Percentiles rank a stretch among this genome's conserved stretches.
Evolutionary conservation across 352 stramenopile species (phyloP).

Genomic region (Phytophthora cactorum): DNA sequence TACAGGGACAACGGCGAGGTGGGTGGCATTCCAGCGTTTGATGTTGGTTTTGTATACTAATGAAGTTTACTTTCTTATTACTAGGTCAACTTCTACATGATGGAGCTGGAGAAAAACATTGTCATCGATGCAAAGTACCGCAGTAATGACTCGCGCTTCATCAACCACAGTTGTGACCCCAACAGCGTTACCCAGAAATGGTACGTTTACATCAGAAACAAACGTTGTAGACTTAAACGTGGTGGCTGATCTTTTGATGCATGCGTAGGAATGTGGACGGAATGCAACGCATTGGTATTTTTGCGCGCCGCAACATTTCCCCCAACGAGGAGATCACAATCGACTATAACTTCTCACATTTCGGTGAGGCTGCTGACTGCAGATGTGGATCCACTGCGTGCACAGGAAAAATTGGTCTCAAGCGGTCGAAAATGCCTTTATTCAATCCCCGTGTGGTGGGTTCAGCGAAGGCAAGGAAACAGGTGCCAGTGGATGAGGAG

Average conservation of each 20-base stretch:
- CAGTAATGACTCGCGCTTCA: constrained; percentile 95
- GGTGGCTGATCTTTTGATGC: background rate
- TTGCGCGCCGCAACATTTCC: constrained; percentile 65
- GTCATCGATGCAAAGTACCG: constrained; percentile 88
- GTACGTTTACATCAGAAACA: constrained; percentile 23
- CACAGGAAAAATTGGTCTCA: constrained; percentile 78
- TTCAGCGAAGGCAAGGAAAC: constrained; percentile 35
- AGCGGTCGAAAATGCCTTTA: constrained; percentile 52
- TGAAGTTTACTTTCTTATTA: constrained; percentile 3
- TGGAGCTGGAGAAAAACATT: constrained; percentile 86
- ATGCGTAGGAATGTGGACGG: constrained; percentile 67
- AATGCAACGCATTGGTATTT: constrained; percentile 80
- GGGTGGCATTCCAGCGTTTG: background rate
- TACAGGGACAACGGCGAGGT: constrained; percentile 67
- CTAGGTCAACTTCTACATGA: constrained; percentile 87
- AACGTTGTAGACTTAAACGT: background rate
- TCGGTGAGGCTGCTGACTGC: constrained; percentile 77
- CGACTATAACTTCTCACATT: constrained; percentile 89
- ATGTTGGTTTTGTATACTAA: background rate
- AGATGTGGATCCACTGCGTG: constrained; percentile 78
- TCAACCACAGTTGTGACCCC: constrained; percentile 96
- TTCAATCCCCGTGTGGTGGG: constrained; percentile 29
- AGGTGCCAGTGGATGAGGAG: constrained; percentile 27
- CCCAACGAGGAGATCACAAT: constrained; percentile 81
- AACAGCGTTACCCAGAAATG: constrained; percentile 96